Evolutionary conservation across 495 filamentous ascomycete species (phyloP), one percentile per base, ranked within the genome.

Genomic region (Trichoderma virens): DNA sequence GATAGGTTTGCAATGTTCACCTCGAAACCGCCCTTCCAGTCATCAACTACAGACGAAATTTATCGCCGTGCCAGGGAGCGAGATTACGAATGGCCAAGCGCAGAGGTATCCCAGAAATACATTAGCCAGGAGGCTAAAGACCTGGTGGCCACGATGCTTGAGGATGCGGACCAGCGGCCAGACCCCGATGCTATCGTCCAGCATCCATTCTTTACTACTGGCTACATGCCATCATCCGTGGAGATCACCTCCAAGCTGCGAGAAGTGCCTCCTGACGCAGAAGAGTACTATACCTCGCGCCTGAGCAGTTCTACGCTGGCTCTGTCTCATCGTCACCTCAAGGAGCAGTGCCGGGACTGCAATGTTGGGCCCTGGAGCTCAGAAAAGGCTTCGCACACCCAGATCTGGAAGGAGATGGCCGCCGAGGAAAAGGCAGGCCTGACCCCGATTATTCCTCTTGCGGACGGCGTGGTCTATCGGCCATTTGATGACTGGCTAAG

Each of bases 1-100:
- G 43, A 20, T 63, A 90, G 88, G 64, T 93, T 91, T 74, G 91
- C 91, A 3, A 91, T 96, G 90, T 83, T 96, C 41, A 89, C 89
- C 16, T 91, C 91, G n/a, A 91, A 88, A 64, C 90, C 91, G 2
- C 91, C 91, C 1, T 95, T 96, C 67, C 91, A 94, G 73, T 91
- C 91, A 6, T 87, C 88, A 39, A 92, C 90, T 0, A 86, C 90
- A 47, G 88, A 93, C 68, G 90, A 92, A 69, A 94, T 96, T 30
- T 95, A 96, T 72, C 85, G 85, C 41, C 86, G 88, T 68, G 88
- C 90, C 1, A 81, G 82, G 70, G 85, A 85, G 65, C 72, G 88
- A 59, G 84, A 87, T 43, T 93, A 92, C 65, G 86, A 88, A 65
- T 93, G 90, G 90, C 89, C 89, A 3, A 83, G 85, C 47, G 65